Conservation (phyloP, 306 rosid species). For the Echinosophora koreensis region DNA sequence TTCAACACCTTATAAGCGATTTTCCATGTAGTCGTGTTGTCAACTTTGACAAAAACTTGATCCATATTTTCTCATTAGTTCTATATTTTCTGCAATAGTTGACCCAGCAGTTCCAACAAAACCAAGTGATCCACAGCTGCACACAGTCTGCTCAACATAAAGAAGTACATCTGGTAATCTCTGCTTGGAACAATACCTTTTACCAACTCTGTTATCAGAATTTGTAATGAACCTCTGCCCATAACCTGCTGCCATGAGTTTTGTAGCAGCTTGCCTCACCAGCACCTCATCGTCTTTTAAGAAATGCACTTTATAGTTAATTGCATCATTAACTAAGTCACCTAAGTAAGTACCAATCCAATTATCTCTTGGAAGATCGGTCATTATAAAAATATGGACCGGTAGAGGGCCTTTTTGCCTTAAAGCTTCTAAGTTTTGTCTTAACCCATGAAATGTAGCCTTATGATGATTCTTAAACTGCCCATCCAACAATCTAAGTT, state of each 20-base stretch:
- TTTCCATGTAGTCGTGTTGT: slow-evolving; percentile 35
- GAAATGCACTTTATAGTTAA: slow-evolving; percentile 63
- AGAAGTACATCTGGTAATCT: slow-evolving; percentile 71
- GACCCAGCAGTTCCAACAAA: slow-evolving; percentile 91
- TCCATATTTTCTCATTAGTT: slow-evolving; percentile 72
- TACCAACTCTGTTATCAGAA: slow-evolving; percentile 45
- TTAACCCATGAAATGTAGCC: slow-evolving; percentile 69
- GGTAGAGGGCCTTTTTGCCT: slow-evolving; percentile 57
- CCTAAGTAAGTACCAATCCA: slow-evolving; percentile 84
- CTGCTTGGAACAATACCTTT: slow-evolving; percentile 60
- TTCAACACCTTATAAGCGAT: slow-evolving; percentile 8
- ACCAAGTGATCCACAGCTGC: slow-evolving; percentile 90
- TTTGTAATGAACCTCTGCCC: slow-evolving; percentile 57
- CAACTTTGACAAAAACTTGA: slow-evolving; percentile 50
- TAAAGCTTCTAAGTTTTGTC: slow-evolving; percentile 66
- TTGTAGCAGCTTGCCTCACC: slow-evolving; percentile 58
- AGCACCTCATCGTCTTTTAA: slow-evolving; percentile 64
- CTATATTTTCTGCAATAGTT: slow-evolving; percentile 82
- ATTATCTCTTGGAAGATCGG: slow-evolving; percentile 81
- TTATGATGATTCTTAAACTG: slow-evolving; percentile 91
- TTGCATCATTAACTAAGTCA: slow-evolving; percentile 60
- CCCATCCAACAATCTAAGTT: slow-evolving; percentile 87
- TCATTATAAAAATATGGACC: slow-evolving; percentile 78
- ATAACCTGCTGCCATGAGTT: slow-evolving; percentile 61
- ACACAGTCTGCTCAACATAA: slow-evolving; percentile 75